Conservation (phyloP, 2,329 filamentous ascomycete genomes). For the Pestalotiopsis sp. region DNA sequence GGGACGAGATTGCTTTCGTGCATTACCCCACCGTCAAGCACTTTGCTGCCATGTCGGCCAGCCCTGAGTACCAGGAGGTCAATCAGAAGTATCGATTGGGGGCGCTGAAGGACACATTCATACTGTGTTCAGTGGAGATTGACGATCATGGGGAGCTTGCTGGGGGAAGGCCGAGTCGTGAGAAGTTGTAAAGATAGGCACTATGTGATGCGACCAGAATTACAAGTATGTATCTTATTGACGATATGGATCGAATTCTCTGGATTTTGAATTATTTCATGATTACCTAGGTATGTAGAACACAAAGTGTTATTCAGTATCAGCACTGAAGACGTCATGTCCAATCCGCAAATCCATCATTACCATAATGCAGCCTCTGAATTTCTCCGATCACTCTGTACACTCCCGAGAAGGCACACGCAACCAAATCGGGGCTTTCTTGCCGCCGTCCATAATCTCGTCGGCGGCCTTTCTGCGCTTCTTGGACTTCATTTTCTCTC, state of each 20-base stretch:
- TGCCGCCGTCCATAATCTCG: constrained; percentile 56
- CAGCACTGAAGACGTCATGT: no score
- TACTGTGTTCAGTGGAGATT: constrained; percentile 27
- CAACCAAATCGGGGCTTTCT: no score
- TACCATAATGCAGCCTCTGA: no score
- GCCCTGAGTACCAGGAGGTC: constrained; percentile 27
- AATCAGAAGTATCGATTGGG: constrained; percentile 25
- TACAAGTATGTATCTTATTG: no score
- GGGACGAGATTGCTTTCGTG: constrained; percentile 68
- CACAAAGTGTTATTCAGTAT: no score
- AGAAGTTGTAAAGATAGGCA: constrained; percentile 17
- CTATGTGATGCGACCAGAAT: neutral
- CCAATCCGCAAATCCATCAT: no score
- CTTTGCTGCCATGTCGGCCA: constrained; percentile 55
- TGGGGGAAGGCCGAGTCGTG: constrained; percentile 4
- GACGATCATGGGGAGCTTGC: constrained; percentile 23
- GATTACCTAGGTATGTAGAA: no score
- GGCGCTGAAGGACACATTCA: constrained; percentile 29
- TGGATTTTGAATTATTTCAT: no score
- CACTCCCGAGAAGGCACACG: no score
- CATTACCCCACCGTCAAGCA: constrained; percentile 66
- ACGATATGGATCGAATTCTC: no score
- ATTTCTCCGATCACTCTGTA: no score
- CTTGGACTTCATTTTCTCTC: constrained; percentile 63
- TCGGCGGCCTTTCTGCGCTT: constrained; percentile 64